Evolutionary conservation across 345 rosid genomes (phyloP).

Genomic region (Gossypium stocksii): DNA sequence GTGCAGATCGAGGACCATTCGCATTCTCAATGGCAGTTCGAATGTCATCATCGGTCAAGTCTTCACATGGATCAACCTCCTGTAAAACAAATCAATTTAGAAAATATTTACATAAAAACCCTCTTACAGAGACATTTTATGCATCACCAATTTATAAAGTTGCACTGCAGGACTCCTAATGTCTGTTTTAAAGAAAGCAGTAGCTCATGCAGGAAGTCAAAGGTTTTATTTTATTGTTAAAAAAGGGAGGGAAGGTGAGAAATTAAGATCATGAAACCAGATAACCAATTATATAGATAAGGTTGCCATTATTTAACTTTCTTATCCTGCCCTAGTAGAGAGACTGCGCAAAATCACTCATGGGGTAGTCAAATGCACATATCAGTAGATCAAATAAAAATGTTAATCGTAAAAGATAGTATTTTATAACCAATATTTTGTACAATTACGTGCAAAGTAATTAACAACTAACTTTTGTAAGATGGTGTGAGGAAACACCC

Average conservation of each 20-base stretch:
- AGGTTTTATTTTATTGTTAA: neutral
- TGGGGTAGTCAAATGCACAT: neutral
- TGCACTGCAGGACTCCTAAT: neutral
- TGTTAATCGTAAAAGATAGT: neutral
- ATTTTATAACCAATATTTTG: neutral
- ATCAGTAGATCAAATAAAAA: neutral
- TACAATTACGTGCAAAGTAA: neutral
- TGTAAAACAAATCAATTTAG: constrained; percentile 21
- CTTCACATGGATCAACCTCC: constrained; percentile 98
- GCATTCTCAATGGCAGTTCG: constrained; percentile 96
- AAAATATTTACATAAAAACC: neutral
- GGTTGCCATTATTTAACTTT: neutral
- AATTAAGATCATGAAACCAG: neutral
- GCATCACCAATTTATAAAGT: neutral
- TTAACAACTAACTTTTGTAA: neutral
- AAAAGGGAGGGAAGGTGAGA: neutral
- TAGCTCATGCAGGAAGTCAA: neutral
- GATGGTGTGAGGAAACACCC: neutral
- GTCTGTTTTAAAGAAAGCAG: neutral
- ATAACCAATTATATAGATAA: neutral
- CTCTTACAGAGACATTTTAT: neutral
- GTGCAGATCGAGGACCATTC: constrained; percentile 82
- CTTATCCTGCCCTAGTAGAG: neutral
- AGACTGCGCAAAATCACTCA: neutral
- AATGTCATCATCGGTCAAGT: constrained; percentile 85